Evolutionary conservation across 2,329 filamentous ascomycete species (phyloP), one percentile per base, ranked within the genome.

Genomic region (Penicillium glabrum): DNA sequence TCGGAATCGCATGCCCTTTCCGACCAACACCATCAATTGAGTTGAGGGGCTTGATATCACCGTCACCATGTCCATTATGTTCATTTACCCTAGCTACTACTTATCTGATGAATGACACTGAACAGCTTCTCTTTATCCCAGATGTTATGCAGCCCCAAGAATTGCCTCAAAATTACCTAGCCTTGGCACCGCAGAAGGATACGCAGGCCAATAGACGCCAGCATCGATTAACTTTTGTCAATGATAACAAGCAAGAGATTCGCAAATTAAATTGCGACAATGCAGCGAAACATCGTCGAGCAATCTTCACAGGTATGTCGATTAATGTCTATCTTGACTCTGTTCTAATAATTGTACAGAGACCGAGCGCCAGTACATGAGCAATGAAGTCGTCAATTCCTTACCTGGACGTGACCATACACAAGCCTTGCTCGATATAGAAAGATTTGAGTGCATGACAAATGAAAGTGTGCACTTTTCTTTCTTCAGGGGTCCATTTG

Each of bases 401-500:
- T 21, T 58, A 2, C 43, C 49, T 3, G 24, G 46, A 21, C 46
- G 35, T n/a, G 52, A 61, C 23, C 41, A 56, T 11, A 27, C 47
- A 13, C 53, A 54, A 26, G 60, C 54, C 3, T 46, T 64, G 26
- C 31, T 54, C 26, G 58, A 62, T 5, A 26, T 64, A 23, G 60
- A 64, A 10, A 54, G 37, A n/a, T 44, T 56, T 8, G 53, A 58
- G 1, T 23, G 35, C 23, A 31, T 45, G 11, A 29, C 19, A 8
- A 39, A 43, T 41, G 7, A 39, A 10, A 41, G 11, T 1, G 16
- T 23, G 1, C 35, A 39, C 0, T 59, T 54, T 16, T 50, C 51
- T 1, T 37, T 56, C 6, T 62, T 62, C 27, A 51, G 44, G 16
- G 61, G 61, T 0, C 61, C 61, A 6, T 64, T 64, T 39, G 60